Evolutionary conservation across 768 basidiomycete genomes (phyloP), one percentile per base, ranked within the genome.

Genomic region (Trametes villosa): DNA sequence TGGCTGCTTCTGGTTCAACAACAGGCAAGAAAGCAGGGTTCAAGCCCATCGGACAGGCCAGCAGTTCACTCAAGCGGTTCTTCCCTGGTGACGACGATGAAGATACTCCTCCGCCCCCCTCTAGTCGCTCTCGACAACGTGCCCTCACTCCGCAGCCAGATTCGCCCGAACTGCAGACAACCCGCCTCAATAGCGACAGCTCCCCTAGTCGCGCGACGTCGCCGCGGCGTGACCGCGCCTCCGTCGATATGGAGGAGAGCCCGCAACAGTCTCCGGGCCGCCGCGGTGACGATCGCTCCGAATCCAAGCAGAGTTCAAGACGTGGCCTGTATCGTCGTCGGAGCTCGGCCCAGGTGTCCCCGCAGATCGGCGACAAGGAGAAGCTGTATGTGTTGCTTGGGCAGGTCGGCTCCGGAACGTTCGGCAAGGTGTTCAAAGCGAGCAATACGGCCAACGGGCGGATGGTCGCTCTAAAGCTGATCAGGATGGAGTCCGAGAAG

Each of bases 381-480:
- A 53, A 58, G 59, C 71, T 94, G 20, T 99, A 97, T 74, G 84
- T 86, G 51, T 92, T 95, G 3, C 59, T 98, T 26, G 89, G 86
- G 48, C 96, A 98, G 69, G 97, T 99, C 44, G 97, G 97, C 12
- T 96, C 98, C 74, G 97, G 97, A 3, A 99, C 97, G 2, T 99
- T 98, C 71, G 96, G 96, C 24, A 96, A 98, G 73, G 96, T 99
- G 1, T 91, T 97, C 78, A 99, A 99, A 75, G 96, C 96, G 3
- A 83, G 86, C 60, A 95, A 96, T 65, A 86, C 83, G 11, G 79
- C 88, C 48, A 89, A 86, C n/a, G 88, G 86, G 36, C 72, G 81
- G 13, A 78, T 88, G 62, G 95, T 98, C 38, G 97, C 97, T 18
- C 76, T 99, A 65, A 99, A 99, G 79, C 85, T 95, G 53, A 98